Conservation (phyloP, 1,139 yeast genomes). For the Saccharomyces hybrid region DNA sequence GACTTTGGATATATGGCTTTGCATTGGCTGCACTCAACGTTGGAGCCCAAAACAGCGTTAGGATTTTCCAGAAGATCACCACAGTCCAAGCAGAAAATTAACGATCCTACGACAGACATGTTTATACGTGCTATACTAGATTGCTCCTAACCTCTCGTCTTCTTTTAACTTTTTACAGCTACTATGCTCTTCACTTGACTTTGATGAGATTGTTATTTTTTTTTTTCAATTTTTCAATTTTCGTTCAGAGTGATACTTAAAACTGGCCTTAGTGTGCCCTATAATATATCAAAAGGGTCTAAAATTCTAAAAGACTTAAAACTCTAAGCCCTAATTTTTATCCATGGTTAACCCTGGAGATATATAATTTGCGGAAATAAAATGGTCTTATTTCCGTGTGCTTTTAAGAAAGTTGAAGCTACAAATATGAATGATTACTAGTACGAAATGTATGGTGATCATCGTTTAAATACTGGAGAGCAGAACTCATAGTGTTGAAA, state of each 20-base stretch:
- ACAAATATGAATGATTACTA: neutral
- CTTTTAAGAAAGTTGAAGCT: neutral
- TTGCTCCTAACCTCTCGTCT: neutral
- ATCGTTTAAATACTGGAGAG: neutral
- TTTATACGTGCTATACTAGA: neutral
- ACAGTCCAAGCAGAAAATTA: slow-evolving; percentile 89
- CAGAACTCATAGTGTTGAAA: neutral
- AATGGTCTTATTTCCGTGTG: neutral
- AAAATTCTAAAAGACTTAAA: neutral
- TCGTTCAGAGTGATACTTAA: neutral
- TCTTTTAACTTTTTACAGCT: neutral
- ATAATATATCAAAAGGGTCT: neutral
- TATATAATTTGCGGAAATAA: neutral
- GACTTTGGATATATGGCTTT: slow-evolving; percentile 46
- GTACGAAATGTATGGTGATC: neutral
- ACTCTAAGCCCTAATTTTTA: neutral
- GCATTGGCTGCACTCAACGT: slow-evolving; percentile 65
- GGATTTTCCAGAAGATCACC: slow-evolving; percentile 73
- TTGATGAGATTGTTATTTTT: neutral
- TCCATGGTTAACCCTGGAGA: neutral
- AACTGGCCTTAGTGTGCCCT: neutral
- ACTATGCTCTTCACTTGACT: slow-evolving; percentile 1
- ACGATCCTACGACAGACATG: slow-evolving; percentile 93
- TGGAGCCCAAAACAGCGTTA: slow-evolving; percentile 42
- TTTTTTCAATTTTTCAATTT: neutral